Conservation (phyloP, 495 filamentous ascomycete species). For the Platismatia glauca region DNA sequence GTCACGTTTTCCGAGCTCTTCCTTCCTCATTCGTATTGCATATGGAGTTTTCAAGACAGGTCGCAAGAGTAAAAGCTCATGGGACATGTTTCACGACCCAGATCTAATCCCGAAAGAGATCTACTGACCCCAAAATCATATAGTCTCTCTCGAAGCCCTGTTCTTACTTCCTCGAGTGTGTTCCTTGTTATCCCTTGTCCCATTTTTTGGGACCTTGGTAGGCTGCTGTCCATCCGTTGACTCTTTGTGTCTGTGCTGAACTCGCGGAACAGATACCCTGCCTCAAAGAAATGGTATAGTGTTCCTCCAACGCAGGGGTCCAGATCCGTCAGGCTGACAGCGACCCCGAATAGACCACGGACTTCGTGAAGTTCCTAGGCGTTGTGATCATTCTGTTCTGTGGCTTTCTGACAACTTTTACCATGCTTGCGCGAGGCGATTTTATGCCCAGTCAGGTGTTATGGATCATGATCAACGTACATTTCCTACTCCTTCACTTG, state of each 20-base stretch:
- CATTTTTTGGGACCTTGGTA: conserved; percentile 78
- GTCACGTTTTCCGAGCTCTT: no score
- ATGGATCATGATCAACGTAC: conserved; percentile 77
- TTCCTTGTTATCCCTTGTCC: conserved; percentile 78
- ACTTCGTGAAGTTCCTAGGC: conserved; percentile 83
- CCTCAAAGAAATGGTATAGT: conserved; percentile 70
- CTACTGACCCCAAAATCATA: no score
- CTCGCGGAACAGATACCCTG: conserved; percentile 55
- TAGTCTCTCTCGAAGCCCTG: conserved; percentile 79
- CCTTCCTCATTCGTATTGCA: no score
- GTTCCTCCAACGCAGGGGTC: background rate
- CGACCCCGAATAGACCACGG: conserved; percentile 56
- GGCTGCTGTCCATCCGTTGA: conserved; percentile 21
- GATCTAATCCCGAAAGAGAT: no score
- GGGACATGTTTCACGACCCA: no score
- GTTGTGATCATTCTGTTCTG: conserved; percentile 56
- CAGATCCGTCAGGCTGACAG: conserved; percentile 23
- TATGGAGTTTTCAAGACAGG: no score
- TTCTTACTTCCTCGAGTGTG: conserved; percentile 84
- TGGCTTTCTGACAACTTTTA: conserved; percentile 88
- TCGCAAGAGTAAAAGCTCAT: no score
- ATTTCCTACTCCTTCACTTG: background rate
- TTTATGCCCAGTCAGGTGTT: conserved; percentile 71
- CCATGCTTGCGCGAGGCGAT: conserved; percentile 70
- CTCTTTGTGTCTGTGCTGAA: conserved; percentile 25